Evolutionary conservation across 148 eudicot species (phyloP).

Genomic region (Rhododendron molle): DNA sequence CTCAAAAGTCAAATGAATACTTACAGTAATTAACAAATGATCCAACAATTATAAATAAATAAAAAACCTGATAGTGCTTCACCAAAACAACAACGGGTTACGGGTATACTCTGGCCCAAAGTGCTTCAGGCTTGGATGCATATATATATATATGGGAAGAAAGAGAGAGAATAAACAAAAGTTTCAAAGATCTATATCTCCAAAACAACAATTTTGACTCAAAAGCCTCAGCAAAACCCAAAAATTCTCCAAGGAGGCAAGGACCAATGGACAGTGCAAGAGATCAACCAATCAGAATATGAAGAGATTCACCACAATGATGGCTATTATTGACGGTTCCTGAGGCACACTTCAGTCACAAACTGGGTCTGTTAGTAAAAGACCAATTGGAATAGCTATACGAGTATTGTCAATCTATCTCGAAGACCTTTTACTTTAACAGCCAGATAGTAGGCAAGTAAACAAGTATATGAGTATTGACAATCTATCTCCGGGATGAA

Average conservation of each 20-base stretch:
- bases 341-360: not conserved
- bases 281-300: not conserved
- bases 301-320: not conserved
- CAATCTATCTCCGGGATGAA: not conserved
- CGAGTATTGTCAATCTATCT: not conserved
- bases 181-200: not conserved
- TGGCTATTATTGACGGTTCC: not conserved
- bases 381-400: not conserved
- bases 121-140: too few relatives aligned
- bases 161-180: too few relatives aligned
- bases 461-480: not conserved
- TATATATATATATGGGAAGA: too few relatives aligned
- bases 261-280: not conserved
- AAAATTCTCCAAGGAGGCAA: not conserved
- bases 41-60: not conserved
- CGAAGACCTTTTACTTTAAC: not conserved
- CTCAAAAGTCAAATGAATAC: not conserved
- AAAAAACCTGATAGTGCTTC: not conserved
- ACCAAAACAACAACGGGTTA: too few relatives aligned
- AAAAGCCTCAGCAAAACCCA: not conserved
- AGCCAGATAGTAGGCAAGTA: not conserved
- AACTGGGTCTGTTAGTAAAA: not conserved
- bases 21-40: not conserved
- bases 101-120: too few relatives aligned
- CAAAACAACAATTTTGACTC: not conserved